Percentiles rank a stretch among this genome's conserved stretches.
These are phyloP conservation scores for Cryphonectria nitschkei DNA, from an alignment of 2,329 filamentous ascomycete genomes.

Conservation along the genomic window DNA sequence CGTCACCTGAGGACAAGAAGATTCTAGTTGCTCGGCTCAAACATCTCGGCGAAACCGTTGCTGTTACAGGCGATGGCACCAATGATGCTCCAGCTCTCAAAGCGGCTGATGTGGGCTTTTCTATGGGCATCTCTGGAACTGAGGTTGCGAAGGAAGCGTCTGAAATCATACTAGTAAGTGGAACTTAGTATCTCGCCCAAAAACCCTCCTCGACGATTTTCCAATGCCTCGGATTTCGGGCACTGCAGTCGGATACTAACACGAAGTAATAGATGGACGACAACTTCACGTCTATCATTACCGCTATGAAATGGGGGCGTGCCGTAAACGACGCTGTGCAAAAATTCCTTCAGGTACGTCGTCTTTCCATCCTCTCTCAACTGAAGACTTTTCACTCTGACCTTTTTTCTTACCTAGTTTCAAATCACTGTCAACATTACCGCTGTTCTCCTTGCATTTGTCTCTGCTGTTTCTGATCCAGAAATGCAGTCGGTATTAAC, in stretches of 20 bases:
- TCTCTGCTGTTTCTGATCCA: conserved; percentile 62
- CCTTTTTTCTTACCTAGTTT: conserved; percentile 44
- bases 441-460: conserved; percentile 66
- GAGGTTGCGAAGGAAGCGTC: conserved; percentile 72
- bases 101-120: conserved; percentile 68
- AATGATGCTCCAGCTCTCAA: conserved; percentile 69
- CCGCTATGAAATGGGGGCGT: conserved; percentile 69
- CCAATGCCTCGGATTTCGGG: too few relatives aligned
- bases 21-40: conserved; percentile 61
- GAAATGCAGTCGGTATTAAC: conserved; percentile 63
- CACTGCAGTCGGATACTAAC: neutral
- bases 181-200: neutral
- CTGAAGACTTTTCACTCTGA: too few relatives aligned
- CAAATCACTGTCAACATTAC: conserved; percentile 74
- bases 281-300: conserved; percentile 69
- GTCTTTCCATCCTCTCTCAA: conserved; percentile 1
- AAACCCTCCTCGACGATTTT: neutral
- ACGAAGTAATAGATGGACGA: conserved; percentile 54
- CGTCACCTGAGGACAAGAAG: conserved; percentile 62
- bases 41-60: conserved; percentile 59
- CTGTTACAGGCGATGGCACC: conserved; percentile 68
- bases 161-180: conserved; percentile 59
- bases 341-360: conserved; percentile 64
- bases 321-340: conserved; percentile 70
- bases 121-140: conserved; percentile 69